Evolutionary conservation across 73 alveolate genomes (phyloP), one percentile per base, ranked within the genome.

Genomic region (Paramecium octaurelia): DNA sequence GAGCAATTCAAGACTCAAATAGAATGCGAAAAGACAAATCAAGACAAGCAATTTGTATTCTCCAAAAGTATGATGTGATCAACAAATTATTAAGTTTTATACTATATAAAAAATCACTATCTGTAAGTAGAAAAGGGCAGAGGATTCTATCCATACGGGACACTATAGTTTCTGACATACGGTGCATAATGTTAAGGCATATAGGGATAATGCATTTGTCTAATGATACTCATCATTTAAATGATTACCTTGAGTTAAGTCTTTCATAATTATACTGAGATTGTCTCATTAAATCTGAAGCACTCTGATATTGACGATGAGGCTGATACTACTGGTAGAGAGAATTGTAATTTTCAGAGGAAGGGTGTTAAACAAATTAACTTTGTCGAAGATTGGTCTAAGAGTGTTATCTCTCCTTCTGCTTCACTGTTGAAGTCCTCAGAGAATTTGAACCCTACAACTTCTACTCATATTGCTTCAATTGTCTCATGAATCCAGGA

Each of bases 401-500:
- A 4, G 84, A 64, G 8, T 27, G 84, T 64, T 64, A 64, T 64
- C 84, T 64, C 24, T 64, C 84, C 16, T 64, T 64, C 12, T 27
- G 8, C 27, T 34, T 64, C 10, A 64, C 84, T 14, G 84, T 64
- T 31, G 84, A 64, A 34, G 84, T 64, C 9, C 84, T 64, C 3
- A 64, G 84, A 11, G 84, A 64, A 24, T 64, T 64, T 9, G 84
- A 64, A 14, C 84, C 88, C 18, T 38, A 75, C 42, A 87, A 48
- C 68, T 77, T 87, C 7, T 48, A 40, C 24, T 89, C 94, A 46
- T 58, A 71, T 16, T 77, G 92, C 46, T 93, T 94, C 23, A 96
- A 92, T 91, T 96, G 96, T 59, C 95, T 64, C 84, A 64, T 64
- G 24, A 64, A 64, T 31, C 84, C 84, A 31, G 84, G 84, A 64